Evolutionary conservation across 2,329 filamentous ascomycete species (phyloP).

Genomic region (Amylocarpus encephaloides): DNA sequence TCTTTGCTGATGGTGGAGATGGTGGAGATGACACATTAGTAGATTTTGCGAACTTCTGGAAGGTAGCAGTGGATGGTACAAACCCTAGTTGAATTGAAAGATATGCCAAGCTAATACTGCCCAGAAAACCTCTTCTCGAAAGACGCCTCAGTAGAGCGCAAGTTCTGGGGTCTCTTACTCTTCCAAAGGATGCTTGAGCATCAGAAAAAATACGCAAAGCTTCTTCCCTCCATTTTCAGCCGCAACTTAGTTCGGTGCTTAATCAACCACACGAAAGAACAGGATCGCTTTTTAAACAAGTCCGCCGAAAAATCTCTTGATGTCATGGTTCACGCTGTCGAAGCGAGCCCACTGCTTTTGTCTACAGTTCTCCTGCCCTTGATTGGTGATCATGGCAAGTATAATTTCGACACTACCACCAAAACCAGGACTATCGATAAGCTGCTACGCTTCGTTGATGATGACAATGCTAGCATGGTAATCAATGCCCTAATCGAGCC

Average conservation of each 20-base stretch:
- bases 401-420: constrained; percentile 80
- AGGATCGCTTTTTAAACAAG: constrained; percentile 73
- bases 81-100: constrained; percentile 14
- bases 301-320: constrained; percentile 73
- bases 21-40: constrained; percentile 27
- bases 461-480: constrained; percentile 33
- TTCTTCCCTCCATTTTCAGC: constrained; percentile 63
- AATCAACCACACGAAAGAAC: constrained; percentile 73
- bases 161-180: constrained; percentile 85
- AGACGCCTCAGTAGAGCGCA: constrained; percentile 77
- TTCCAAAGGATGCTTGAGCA: constrained; percentile 67
- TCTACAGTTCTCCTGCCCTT: constrained; percentile 57
- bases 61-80: constrained; percentile 77
- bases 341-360: constrained; percentile 53
- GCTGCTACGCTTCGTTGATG: constrained; percentile 22
- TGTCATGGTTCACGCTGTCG: constrained; percentile 58
- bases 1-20: constrained; percentile 37
- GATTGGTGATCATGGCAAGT: constrained; percentile 61
- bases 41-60: constrained; percentile 75
- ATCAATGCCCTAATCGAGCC: constrained; percentile 44
- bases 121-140: constrained; percentile 77
- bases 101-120: constrained; percentile 10
- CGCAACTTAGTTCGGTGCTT: constrained; percentile 76
- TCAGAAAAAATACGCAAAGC: constrained; percentile 41
- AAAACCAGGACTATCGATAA: constrained; percentile 80